Evolutionary conservation across 2,329 filamentous ascomycete genomes (phyloP), one percentile per base, ranked within the genome.

Genomic region (Botrytis paeoniae): DNA sequence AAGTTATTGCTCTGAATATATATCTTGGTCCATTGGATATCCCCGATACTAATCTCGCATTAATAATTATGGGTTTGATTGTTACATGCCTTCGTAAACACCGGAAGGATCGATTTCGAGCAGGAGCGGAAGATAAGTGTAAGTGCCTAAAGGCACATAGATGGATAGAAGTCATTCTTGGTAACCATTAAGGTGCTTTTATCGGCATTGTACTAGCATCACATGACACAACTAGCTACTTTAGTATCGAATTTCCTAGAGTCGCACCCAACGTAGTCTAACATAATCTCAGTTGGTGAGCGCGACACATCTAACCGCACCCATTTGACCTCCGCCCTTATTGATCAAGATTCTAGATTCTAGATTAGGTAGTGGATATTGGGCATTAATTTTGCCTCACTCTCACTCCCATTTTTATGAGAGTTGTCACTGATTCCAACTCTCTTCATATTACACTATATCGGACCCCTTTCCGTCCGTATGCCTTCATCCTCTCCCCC

Each of bases 301-400:
- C n/a, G 25, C 12, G 35, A 16, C 25, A 62, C 35, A 57, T 57
- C n/a, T 29, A n/a, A 39, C 35, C 35, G 10, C 59, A 61, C 59
- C 22, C 10, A 35, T 48, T 48, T 22, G 29, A 37, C 63, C 16
- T 65, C 29, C 43, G 43, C 32, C 43, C 29, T 35, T 25, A 8
- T 35, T 64, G 22, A 51, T 51, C 32, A 37, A 45, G 51, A 57
- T 29, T 37, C 48, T 54, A 37, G 41, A 18, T 18, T 18, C 41
- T 18, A 18, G 35, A 35, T 20, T 48, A 65, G 29, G 14, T 48
- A 25, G 48, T 41, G 10, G 16, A 57, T 20, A n/a, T 68, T 57
- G 65, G 65, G 35, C 65, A 68, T 57, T 25, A 68, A 57, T 57
- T 32, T 41, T 32, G 48, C 48, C 65, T 57, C 48, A 57, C 65